These are phyloP conservation scores for Chloranthus sessilifolius DNA, from an alignment of 164 flowering plant species.

Conservation along the genomic window DNA sequence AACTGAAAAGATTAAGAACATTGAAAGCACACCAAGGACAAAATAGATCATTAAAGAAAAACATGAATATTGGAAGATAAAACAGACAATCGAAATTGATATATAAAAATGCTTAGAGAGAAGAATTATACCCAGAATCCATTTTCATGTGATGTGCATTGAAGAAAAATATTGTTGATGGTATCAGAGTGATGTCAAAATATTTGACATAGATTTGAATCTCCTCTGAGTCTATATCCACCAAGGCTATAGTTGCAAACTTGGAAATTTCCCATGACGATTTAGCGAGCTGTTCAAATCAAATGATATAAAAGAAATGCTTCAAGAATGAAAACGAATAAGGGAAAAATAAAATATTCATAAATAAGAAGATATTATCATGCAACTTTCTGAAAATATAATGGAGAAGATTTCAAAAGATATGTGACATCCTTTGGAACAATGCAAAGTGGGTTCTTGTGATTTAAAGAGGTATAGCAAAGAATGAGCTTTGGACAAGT, in stretches of 20 bases:
- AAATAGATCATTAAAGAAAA: too few relatives aligned
- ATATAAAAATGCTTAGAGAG: not conserved
- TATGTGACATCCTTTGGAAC: too few relatives aligned
- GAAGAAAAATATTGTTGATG: slow-evolving; percentile 91
- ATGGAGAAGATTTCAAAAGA: too few relatives aligned
- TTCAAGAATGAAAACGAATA: not conserved
- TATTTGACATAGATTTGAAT: slow-evolving; percentile 85
- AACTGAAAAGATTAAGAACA: too few relatives aligned
- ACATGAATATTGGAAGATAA: too few relatives aligned
- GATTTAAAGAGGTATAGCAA: too few relatives aligned
- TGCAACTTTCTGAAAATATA: too few relatives aligned
- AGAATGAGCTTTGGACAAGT: too few relatives aligned
- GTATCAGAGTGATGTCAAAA: slow-evolving; percentile 74
- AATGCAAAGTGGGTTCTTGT: too few relatives aligned
- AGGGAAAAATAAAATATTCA: not conserved
- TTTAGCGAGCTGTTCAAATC: slow-evolving; percentile 55
- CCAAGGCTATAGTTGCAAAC: slow-evolving; percentile 66
- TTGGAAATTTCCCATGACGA: slow-evolving; percentile 77
- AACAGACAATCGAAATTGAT: not conserved
- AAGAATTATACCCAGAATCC: slow-evolving; percentile 77
- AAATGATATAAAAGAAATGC: not conserved
- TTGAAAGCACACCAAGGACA: too few relatives aligned
- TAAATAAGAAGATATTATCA: not conserved
- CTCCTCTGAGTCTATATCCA: slow-evolving; percentile 77
- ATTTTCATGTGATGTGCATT: slow-evolving; percentile 99